Base-by-base conservation (phyloP, 768 basidiomycete genomes). In the Symmetrospora coprosmae region DNA sequence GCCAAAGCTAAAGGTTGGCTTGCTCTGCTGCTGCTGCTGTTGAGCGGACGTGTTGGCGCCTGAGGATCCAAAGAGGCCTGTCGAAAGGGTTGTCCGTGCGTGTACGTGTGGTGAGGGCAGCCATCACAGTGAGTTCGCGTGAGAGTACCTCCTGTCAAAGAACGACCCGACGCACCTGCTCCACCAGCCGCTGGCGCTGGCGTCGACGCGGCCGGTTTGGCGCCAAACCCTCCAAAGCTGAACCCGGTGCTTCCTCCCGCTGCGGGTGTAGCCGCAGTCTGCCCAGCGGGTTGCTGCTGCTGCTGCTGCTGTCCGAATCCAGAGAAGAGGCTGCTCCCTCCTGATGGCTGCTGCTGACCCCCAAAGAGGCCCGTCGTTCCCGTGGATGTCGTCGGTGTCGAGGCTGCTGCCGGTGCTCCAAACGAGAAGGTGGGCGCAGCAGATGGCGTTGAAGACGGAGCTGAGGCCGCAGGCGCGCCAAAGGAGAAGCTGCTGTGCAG, bases 401-500 rank as follows among this genome's bases (percentile, higher is more conserved):
- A 39, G n/a, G 11, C n/a, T 33, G 5, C 28, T 33, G 34, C 21
- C 17, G 13, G 51, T 38, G 17, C 34, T 11, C 59, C 59, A 30
- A 61, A 61, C 3, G 59, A 61, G 49, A 61, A 61, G 23, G 39
- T 21, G 16, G 60, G 64, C 16, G 23, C 56, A 14, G 47, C 21
- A 9, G 60, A 60, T 25, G 60, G 34, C 38, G 38, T 41, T 39
- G 7, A 34, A 21, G 50, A 7, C 11, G 59, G 2, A 5, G 59
- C n/a, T 9, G 19, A 21, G 2, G 52, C 58, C 8, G 51, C 58
- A 14, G 61, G 61, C 19, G 38, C 38, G 21, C 61, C 61, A 35
- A 62, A 62, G 13, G 61, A 60, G 61, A 62, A 62, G 8, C 58
- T 3, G 11, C 60, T 61, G 51, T n/a, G 9, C 6, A 48, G 51